Evolutionary conservation across 2,329 filamentous ascomycete genomes (phyloP).

Genomic region (Alternaria rosae): DNA sequence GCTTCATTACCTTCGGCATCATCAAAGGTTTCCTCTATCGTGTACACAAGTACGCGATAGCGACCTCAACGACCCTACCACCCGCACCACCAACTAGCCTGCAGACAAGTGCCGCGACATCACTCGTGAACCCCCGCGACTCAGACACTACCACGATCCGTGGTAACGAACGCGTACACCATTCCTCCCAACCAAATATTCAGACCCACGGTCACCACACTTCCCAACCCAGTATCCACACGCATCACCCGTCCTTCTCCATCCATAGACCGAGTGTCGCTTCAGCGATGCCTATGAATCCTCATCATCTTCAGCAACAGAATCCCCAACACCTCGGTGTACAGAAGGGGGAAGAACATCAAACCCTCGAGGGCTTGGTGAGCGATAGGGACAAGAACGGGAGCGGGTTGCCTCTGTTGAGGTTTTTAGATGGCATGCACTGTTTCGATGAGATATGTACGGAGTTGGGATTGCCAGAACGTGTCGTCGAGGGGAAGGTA

Average conservation of each 20-base stretch:
- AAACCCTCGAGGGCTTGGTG: constrained; percentile 20
- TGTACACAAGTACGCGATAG: constrained; percentile 88
- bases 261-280: constrained; percentile 29
- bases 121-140: constrained; percentile 24
- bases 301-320: neutral
- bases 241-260: constrained; percentile 26
- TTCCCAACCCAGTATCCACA: constrained; percentile 15
- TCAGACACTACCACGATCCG: constrained; percentile 29
- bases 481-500: constrained; percentile 73
- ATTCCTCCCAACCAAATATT: constrained; percentile 3
- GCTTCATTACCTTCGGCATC: constrained; percentile 93
- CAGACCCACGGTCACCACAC: constrained; percentile 7
- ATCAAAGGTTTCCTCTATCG: constrained; percentile 95
- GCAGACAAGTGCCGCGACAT: constrained; percentile 28
- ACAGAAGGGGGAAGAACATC: constrained; percentile 16
- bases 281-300: constrained; percentile 15
- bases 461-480: constrained; percentile 74
- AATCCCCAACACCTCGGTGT: constrained; percentile 12
- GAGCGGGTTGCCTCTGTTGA: constrained; percentile 60
- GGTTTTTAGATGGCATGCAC: constrained; percentile 77
- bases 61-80: constrained; percentile 37
- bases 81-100: constrained; percentile 39
- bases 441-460: constrained; percentile 84
- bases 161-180: constrained; percentile 18
- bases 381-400: constrained; percentile 28